Evolutionary conservation across 352 stramenopile genomes (phyloP).

Genomic region (Globisporangium megalacanthum): DNA sequence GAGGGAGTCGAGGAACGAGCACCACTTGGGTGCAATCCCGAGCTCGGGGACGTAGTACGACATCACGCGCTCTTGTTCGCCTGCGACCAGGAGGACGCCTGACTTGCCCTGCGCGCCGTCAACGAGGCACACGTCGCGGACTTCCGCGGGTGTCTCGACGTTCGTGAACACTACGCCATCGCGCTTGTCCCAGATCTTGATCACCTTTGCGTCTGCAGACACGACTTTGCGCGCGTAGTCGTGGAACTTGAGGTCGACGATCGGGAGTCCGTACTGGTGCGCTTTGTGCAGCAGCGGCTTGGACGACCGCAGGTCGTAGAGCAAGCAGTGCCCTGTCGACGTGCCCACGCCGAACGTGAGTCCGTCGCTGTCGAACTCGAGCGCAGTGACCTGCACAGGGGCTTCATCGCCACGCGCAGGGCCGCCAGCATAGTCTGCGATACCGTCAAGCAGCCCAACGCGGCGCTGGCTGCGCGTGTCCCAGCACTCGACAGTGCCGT

Average conservation of each 20-base stretch:
- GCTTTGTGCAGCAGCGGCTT: slow-evolving; percentile 94
- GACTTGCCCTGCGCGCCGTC: slow-evolving; percentile 88
- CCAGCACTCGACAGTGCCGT: slow-evolving; percentile 95
- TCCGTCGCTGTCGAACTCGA: slow-evolving; percentile 93
- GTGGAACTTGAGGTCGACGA: slow-evolving; percentile 93
- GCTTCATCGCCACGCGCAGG: slow-evolving; percentile 11
- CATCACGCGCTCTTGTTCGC: slow-evolving; percentile 96
- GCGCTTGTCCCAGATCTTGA: slow-evolving; percentile 97
- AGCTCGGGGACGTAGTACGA: slow-evolving; percentile 98
- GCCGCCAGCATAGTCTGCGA: slow-evolving; percentile 55
- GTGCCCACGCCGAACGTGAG: slow-evolving; percentile 95
- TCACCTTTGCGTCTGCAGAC: slow-evolving; percentile 95
- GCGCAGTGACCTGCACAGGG: slow-evolving; percentile 87
- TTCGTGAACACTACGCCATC: slow-evolving; percentile 93
- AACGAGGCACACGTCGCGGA: slow-evolving; percentile 95
- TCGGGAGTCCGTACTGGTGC: slow-evolving; percentile 97
- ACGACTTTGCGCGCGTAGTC: slow-evolving; percentile 88
- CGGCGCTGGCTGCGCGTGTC: slow-evolving; percentile 85
- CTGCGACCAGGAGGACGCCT: slow-evolving; percentile 95
- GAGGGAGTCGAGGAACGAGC: slow-evolving; percentile 98
- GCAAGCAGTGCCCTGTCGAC: slow-evolving; percentile 86
- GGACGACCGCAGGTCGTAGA: slow-evolving; percentile 96
- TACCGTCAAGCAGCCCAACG: slow-evolving; percentile 58
- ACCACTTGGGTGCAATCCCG: slow-evolving; percentile 97
- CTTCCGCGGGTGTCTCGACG: slow-evolving; percentile 94